Evolutionary conservation across 768 basidiomycete species (phyloP), one percentile per base, ranked within the genome.

Genomic region (Mycena crocata): DNA sequence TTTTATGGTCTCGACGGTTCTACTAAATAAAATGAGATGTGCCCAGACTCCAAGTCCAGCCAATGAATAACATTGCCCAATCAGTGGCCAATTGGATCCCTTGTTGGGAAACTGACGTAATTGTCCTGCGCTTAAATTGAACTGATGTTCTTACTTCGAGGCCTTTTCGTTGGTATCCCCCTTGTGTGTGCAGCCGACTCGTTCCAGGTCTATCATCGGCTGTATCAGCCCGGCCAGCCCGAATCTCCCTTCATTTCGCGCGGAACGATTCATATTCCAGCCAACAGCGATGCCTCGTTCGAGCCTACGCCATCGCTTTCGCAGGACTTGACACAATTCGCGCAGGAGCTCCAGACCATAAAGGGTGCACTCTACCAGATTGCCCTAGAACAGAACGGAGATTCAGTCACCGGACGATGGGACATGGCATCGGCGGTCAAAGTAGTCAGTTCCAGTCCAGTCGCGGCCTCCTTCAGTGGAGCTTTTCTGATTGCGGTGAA

Each of bases 281-380:
- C 69, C 56, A 66, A 80, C 73, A 70, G 76, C 62, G 62, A 80
- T 60, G 69, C 78, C 63, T 70, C 81, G 56, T 76, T 88, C 71
- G 62, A 79, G 42, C 78, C 81, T 14, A 79, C 84, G 8, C 74
- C 83, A n/a, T 78, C 82, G 5, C 73, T 87, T 45, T 70, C 74
- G 19, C 72, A 86, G 61, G 87, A 90, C 76, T 76, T 90, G 35
- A 76, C 67, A 45, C 71, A 81, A 14, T 86, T 89, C 71, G 72
- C 83, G 45, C 77, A 81, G 51, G 69, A 72, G 21, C 73, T 86
- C 32, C 76, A 82, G 30, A 57, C 74, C 40, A 60, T 79, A 32
- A 80, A 77, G 49, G 73, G 81, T 12, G 83, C 86, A 19, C 77
- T 90, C 60, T 94, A 94, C 77, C 93, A 94, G 79, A 78, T 94